phyloP scores from a whole-genome alignment of 2,329 filamentous ascomycete species.

The Colletotrichum liriopes region DNA sequence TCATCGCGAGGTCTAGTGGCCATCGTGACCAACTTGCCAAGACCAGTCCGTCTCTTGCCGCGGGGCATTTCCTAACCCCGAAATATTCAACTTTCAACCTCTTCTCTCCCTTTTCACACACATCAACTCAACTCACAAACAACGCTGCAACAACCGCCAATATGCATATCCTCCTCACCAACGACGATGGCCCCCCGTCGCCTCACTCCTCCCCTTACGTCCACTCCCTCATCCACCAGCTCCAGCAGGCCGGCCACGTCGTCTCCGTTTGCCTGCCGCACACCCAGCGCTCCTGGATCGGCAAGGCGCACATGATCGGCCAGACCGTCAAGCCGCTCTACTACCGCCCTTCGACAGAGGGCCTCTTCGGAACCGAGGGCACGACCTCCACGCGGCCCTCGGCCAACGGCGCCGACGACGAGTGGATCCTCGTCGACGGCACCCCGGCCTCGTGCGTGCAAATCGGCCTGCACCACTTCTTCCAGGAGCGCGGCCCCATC shows the following conservation, averaged over 20 bases:
- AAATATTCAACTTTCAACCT: conserved; percentile 11
- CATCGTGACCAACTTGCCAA: conserved; percentile 6
- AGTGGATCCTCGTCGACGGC: conserved; percentile 87
- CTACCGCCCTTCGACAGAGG: conserved; percentile 74
- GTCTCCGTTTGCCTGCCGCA: conserved; percentile 94
- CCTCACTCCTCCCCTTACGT: conserved; percentile 85
- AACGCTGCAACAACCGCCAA: conserved; percentile 43
- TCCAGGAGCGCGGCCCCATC: conserved; percentile 78
- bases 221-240: conserved; percentile 79
- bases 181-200: conserved; percentile 87
- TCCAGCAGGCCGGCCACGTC: conserved; percentile 83
- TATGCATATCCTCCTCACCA: conserved; percentile 79
- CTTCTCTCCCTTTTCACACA: not conserved
- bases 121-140: not conserved
- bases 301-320: conserved; percentile 96
- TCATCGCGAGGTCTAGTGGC: conserved; percentile 9
- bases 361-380: conserved; percentile 68
- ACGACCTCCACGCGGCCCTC: conserved; percentile 73
- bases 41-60: conserved; percentile 1
- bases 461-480: conserved; percentile 86
- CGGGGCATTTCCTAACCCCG: conserved; percentile 15
- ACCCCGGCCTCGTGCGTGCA: conserved; percentile 87
- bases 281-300: conserved; percentile 96
- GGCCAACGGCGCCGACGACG: conserved; percentile 70
- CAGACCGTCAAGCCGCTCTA: conserved; percentile 88